Percentiles rank a stretch among this genome's conserved stretches.
These are phyloP conservation scores for Monosporascus sp. DNA, from an alignment of 2,329 filamentous ascomycete genomes.

Conservation along the genomic window DNA sequence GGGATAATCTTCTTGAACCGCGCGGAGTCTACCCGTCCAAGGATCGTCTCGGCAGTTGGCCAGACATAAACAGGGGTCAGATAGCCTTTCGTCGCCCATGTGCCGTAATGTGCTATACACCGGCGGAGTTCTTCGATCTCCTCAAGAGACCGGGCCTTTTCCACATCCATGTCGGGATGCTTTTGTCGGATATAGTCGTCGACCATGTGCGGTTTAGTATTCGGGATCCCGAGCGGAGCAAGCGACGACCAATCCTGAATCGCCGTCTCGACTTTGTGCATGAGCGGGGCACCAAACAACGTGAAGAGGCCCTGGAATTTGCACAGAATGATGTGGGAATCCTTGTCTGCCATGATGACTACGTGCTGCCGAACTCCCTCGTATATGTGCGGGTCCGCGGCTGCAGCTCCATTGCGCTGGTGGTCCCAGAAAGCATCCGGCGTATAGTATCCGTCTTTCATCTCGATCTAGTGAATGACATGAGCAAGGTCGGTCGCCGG, in stretches of 20 bases:
- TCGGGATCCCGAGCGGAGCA: neutral
- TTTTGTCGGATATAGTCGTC: constrained; percentile 4
- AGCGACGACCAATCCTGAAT: constrained; percentile 1
- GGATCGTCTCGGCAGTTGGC: neutral
- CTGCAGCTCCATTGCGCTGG: neutral
- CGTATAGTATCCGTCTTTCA: neutral
- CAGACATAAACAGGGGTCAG: neutral
- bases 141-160: constrained; percentile 2
- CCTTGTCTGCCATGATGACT: neutral
- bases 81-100: constrained; percentile 1
- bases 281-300: neutral
- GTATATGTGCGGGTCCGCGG: neutral
- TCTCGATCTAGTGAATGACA: neutral
- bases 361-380: neutral
- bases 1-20: neutral
- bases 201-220: constrained; percentile 1
- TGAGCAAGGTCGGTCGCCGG: neutral
- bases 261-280: constrained; percentile 1
- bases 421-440: neutral
- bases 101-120: constrained; percentile 6
- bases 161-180: constrained; percentile 4
- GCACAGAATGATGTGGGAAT: constrained; percentile 1
- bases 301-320: constrained; percentile 1
- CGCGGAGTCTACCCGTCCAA: neutral
- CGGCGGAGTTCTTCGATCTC: constrained; percentile 4